Evolutionary conservation across 495 filamentous ascomycete genomes (phyloP).

Genomic region (Neurospora sp.): DNA sequence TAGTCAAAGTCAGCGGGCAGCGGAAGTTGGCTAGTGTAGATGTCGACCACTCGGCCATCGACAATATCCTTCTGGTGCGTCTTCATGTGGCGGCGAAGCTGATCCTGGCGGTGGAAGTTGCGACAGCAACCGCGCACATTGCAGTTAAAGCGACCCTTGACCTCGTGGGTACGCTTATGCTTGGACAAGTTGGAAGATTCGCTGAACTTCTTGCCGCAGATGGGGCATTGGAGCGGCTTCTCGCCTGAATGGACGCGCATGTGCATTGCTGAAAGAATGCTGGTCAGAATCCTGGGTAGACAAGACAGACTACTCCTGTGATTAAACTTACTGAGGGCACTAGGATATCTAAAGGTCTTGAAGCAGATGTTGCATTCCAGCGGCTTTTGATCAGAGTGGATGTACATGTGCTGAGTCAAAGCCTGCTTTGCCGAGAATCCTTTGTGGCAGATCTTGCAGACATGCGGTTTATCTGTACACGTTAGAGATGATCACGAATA

Average conservation of each 20-base stretch:
- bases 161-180: conserved; percentile 40
- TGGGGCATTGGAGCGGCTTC: conserved; percentile 38
- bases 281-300: background rate
- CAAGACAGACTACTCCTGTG: background rate
- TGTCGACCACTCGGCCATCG: background rate
- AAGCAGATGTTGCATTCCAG: conserved; percentile 42
- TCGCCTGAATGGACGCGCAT: conserved; percentile 43
- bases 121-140: conserved; percentile 36
- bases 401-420: conserved; percentile 49
- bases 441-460: conserved; percentile 42
- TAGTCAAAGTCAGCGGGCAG: background rate
- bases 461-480: conserved; percentile 44
- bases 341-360: conserved; percentile 47
- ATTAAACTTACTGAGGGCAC: conserved; percentile 40
- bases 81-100: conserved; percentile 37
- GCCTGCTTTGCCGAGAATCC: conserved; percentile 51
- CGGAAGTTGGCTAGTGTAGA: background rate
- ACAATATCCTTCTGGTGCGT: conserved; percentile 23
- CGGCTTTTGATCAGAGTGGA: conserved; percentile 54
- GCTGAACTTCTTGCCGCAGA: conserved; percentile 40
- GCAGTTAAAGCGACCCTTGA: conserved; percentile 40
- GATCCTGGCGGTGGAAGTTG: conserved; percentile 47
- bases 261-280: conserved; percentile 38
- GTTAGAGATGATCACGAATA: background rate
- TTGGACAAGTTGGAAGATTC: conserved; percentile 50